Conservation (phyloP, 2,329 filamentous ascomycete genomes). For the Neoascochyta sp. region DNA sequence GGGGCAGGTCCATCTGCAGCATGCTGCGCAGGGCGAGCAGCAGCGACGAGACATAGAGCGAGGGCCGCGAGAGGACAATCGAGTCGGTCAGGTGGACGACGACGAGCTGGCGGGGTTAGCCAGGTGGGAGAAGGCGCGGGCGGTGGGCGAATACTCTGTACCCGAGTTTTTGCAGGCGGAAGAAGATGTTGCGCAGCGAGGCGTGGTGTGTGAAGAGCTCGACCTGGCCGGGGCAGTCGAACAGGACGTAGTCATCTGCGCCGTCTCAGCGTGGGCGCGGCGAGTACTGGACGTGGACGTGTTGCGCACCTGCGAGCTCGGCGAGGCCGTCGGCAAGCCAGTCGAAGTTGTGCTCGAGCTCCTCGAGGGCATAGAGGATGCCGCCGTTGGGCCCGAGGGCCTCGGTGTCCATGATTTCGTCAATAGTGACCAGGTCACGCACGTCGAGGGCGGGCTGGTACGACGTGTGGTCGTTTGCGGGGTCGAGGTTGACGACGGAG, state of each 20-base stretch:
- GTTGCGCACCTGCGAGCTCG: conserved; percentile 60
- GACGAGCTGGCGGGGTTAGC: conserved; percentile 65
- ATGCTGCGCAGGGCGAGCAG: conserved; percentile 91
- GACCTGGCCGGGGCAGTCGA: conserved; percentile 95
- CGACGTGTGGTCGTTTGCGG: conserved; percentile 87
- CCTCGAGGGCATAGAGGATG: conserved; percentile 88
- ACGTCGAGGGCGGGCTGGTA: conserved; percentile 92
- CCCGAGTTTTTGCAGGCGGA: conserved; percentile 81
- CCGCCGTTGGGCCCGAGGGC: conserved; percentile 88
- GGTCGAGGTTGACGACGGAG: conserved; percentile 93
- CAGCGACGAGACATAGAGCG: conserved; percentile 89
- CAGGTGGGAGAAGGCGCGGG: conserved; percentile 11
- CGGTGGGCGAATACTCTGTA: conserved; percentile 68
- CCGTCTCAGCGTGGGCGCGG: conserved; percentile 9
- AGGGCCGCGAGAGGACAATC: conserved; percentile 87
- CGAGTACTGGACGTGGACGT: conserved; percentile 3
- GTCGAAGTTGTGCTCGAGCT: conserved; percentile 88
- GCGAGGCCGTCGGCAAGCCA: conserved; percentile 83
- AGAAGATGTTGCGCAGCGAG: conserved; percentile 87
- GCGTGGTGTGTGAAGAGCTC: conserved; percentile 96
- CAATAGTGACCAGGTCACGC: conserved; percentile 79
- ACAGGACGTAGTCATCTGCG: conserved; percentile 81
- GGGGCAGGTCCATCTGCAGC: conserved; percentile 96
- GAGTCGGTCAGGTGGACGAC: conserved; percentile 92
- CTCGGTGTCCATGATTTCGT: conserved; percentile 93